phyloP scores from a whole-genome alignment of 352 stramenopile genomes.

The Globisporangium middletonii region DNA sequence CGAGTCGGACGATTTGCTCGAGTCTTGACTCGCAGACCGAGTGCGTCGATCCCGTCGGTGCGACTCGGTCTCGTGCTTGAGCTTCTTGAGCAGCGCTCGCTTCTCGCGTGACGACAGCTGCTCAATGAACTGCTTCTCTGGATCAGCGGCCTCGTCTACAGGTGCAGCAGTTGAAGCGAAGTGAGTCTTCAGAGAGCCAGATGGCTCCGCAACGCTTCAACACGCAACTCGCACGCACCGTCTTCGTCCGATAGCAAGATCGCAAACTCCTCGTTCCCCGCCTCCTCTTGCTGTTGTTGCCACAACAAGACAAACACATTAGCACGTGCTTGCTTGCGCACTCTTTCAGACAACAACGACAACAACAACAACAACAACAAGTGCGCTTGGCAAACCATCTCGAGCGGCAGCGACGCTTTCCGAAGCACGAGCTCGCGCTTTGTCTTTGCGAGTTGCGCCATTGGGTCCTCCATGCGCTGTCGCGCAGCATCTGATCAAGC shows the following conservation, averaged over 20 bases:
- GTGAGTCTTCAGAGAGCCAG: not conserved
- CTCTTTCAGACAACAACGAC: not conserved
- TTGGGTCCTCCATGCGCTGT: constrained; percentile 63
- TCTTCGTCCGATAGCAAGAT: constrained; percentile 71
- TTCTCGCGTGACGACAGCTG: constrained; percentile 66
- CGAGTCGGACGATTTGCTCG: constrained; percentile 11
- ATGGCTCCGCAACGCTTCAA: not conserved
- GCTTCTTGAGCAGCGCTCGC: constrained; percentile 50
- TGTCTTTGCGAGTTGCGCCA: constrained; percentile 48
- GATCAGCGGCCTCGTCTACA: constrained; percentile 21
- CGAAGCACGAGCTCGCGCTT: constrained; percentile 60
- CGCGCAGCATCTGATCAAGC: constrained; percentile 47
- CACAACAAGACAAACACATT: not conserved
- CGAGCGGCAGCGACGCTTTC: constrained; percentile 49
- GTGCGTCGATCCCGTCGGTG: too few species aligned
- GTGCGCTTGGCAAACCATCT: constrained; percentile 40
- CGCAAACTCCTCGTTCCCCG: constrained; percentile 33
- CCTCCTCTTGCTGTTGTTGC: constrained; percentile 17
- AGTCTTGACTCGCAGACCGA: constrained; percentile 7
- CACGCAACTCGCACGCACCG: constrained; percentile 3
- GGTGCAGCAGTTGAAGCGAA: not conserved
- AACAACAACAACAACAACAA: not conserved
- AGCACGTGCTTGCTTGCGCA: not conserved
- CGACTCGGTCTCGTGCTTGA: constrained; percentile 22
- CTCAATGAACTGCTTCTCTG: constrained; percentile 44